Conservation (phyloP, 257 asterid genomes). For the Nicotiana otophora region DNA sequence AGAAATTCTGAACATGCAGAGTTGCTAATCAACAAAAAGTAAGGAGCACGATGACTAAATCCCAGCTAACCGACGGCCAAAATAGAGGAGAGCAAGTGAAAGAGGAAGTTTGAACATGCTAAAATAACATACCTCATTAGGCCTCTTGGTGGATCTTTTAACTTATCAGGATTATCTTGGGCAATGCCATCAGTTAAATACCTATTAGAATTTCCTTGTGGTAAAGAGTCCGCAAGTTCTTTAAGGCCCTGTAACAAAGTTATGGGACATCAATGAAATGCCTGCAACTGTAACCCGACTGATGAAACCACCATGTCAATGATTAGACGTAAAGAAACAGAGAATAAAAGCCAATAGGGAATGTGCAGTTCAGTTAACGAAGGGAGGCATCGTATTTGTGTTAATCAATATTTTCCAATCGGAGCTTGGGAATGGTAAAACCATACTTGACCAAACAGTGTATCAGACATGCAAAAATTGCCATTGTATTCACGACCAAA, state of each 20-base stretch:
- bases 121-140: conserved; percentile 30
- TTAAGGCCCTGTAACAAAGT: conserved; percentile 56
- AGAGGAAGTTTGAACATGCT: background rate
- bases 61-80: background rate
- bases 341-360: background rate
- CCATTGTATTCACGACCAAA: background rate
- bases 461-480: background rate
- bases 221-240: conserved; percentile 42
- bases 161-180: conserved; percentile 27
- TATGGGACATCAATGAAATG: background rate
- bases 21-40: background rate
- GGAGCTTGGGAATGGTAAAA: background rate
- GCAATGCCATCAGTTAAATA: conserved; percentile 35
- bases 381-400: background rate
- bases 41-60: background rate
- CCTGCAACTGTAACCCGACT: background rate
- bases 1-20: background rate
- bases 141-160: conserved; percentile 20
- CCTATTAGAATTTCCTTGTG: conserved; percentile 19
- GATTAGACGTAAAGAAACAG: background rate
- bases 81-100: background rate
- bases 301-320: background rate
- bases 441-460: background rate
- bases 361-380: background rate
- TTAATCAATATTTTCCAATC: background rate